These are phyloP conservation scores for Petunia axillaris DNA, from an alignment of 257 asterid genomes.

Conservation along the genomic window DNA sequence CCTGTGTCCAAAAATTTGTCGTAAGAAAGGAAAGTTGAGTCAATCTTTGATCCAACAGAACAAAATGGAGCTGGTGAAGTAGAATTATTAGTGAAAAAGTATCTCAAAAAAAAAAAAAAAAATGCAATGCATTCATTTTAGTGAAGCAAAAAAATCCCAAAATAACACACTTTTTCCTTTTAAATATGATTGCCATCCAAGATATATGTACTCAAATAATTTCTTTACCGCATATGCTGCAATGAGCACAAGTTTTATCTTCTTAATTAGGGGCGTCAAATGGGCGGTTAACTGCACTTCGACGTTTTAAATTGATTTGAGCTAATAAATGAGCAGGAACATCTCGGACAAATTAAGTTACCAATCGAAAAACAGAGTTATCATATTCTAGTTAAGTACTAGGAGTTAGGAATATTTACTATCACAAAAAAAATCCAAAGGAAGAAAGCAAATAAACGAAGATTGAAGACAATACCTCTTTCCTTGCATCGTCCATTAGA, in stretches of 20 bases:
- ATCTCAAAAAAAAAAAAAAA: no score
- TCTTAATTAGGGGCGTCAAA: no score
- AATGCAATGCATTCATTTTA: neutral
- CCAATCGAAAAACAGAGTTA: neutral
- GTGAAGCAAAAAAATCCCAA: neutral
- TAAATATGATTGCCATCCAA: neutral
- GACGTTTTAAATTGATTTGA: no score
- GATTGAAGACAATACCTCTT: conserved; percentile 54
- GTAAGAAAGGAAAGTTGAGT: neutral
- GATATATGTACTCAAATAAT: neutral
- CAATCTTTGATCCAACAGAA: no score
- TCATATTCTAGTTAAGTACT: no score
- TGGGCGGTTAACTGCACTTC: no score
- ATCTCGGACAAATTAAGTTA: no score
- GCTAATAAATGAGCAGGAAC: no score
- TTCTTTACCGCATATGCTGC: no score
- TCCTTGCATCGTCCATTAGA: conserved; percentile 56
- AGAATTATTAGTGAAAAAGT: no score
- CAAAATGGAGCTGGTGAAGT: no score
- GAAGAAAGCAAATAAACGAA: neutral
- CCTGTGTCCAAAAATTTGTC: conserved; percentile 40
- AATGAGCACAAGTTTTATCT: neutral
- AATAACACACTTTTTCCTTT: neutral
- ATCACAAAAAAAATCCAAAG: neutral
- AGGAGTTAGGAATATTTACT: no score